Conservation (phyloP, 495 filamentous ascomycete species). For the Penicillium riverlandense region DNA sequence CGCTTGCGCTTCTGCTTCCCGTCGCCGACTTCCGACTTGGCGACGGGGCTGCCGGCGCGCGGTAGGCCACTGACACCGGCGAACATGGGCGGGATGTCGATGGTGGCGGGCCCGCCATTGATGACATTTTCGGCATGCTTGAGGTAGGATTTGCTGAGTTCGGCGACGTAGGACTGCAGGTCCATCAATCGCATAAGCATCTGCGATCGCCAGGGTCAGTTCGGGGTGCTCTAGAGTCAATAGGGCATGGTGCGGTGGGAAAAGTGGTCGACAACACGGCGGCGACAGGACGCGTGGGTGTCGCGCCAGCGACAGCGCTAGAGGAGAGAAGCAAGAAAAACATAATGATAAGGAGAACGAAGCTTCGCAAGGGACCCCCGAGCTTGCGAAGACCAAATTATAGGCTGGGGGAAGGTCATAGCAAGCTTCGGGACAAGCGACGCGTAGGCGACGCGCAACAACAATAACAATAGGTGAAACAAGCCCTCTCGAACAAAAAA, state of each 20-base stretch:
- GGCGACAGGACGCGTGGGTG: neutral
- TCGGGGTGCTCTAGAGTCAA: neutral
- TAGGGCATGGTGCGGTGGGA: neutral
- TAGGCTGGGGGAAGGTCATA: neutral
- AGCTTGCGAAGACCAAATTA: neutral
- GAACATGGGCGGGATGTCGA: conserved; percentile 45
- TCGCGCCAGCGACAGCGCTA: no score
- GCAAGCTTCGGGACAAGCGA: conserved; percentile 12
- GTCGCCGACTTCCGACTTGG: conserved; percentile 45
- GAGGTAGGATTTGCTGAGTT: conserved; percentile 71
- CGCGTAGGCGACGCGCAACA: conserved; percentile 16
- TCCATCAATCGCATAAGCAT: conserved; percentile 66
- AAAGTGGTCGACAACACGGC: neutral
- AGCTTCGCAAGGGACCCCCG: neutral
- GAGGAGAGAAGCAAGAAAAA: no score
- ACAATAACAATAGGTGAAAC: conserved; percentile 9
- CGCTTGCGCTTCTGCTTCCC: conserved; percentile 79
- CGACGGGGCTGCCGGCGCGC: conserved; percentile 32
- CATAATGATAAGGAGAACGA: no score
- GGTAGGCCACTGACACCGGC: conserved; percentile 41
- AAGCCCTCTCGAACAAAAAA: conserved; percentile 1
- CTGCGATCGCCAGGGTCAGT: conserved; percentile 29
- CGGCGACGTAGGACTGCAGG: conserved; percentile 64
- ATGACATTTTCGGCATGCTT: conserved; percentile 75
- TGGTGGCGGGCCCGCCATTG: conserved; percentile 46